phyloP scores from a whole-genome alignment of 75 land plant species.

The Cupressus sempervirens region DNA sequence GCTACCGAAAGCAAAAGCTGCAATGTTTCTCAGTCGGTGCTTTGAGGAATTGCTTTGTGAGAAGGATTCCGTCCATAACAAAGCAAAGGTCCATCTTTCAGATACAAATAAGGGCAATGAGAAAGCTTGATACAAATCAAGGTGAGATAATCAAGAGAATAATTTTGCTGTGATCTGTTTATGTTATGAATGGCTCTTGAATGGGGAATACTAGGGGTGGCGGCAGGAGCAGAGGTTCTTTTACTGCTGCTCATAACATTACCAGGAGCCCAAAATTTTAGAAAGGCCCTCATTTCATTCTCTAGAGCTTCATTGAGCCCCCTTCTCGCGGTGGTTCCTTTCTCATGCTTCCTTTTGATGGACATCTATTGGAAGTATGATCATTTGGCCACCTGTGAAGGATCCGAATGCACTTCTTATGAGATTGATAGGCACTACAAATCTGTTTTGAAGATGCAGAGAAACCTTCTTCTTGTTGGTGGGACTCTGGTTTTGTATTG shows the following conservation, averaged over 20 bases:
- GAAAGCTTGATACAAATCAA: neutral
- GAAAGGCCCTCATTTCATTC: constrained; percentile 32
- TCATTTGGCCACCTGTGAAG: constrained; percentile 22
- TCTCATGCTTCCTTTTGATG: constrained; percentile 32
- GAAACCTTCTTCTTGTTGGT: constrained; percentile 36
- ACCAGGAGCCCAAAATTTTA: constrained; percentile 28
- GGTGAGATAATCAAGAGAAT: neutral
- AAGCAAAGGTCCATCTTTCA: neutral
- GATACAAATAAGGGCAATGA: neutral
- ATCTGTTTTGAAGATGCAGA: constrained; percentile 37
- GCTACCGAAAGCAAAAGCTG: neutral
- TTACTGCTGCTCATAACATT: constrained; percentile 32
- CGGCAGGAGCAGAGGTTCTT: constrained; percentile 31
- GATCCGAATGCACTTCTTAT: constrained; percentile 17
- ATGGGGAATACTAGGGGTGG: constrained; percentile 32
- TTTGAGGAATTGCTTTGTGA: neutral
- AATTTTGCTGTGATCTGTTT: neutral
- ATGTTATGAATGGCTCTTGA: constrained; percentile 36
- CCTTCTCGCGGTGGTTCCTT: constrained; percentile 37
- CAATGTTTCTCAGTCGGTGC: neutral
- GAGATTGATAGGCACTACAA: constrained; percentile 25
- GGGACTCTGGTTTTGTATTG: constrained; percentile 39
- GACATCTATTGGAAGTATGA: constrained; percentile 56
- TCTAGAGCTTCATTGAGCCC: constrained; percentile 31
- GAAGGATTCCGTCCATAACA: neutral